Evolutionary conservation across 306 rosid species (phyloP), one percentile per base, ranked within the genome.

Genomic region (Prunus mira): DNA sequence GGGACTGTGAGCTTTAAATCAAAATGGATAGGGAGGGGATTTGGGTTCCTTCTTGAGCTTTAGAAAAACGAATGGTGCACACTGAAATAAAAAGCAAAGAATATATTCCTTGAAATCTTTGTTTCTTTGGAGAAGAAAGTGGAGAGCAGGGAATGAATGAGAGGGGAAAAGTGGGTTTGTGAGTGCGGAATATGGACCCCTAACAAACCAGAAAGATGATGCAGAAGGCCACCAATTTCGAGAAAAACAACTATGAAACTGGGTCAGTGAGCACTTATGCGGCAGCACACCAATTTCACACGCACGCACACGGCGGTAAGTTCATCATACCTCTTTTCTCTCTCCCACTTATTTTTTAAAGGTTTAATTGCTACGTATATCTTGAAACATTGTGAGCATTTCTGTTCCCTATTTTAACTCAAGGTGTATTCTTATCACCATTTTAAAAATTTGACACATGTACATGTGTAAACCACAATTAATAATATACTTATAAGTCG

Each of bases 31-130:
- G 17, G 41, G 58, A 30, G 64, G 75, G 24, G 57, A 4, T 64
- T 79, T 72, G 77, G 77, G 73, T 63, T 50, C 74, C 47, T 46
- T 72, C 28, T 13, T 12, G 57, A 66, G 70, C 69, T 73, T 73
- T 65, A 49, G 78, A 56, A 68, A 62, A 72, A 57, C 58, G 50
- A 76, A 52, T 4, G 67, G n/a, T 45, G 34, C 28, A 43, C 64
- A 70, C 65, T 34, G 27, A 67, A 76, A 17, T 65, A 25, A 72
- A 76, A 81, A 67, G 81, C 74, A 76, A 81, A 58, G 85, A 72
- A 76, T 81, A 81, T 71, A 60, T 81, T 56, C 85, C 34, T 65
- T 5, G 12, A 45, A 60, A 18, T 14, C 56, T 75, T 34, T 24
- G 51, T 20, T 28, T 5, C 17, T 32, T 54, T 66, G 55, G 47